phyloP scores from a whole-genome alignment of 257 asterid genomes.

The Fraxinus americana region DNA sequence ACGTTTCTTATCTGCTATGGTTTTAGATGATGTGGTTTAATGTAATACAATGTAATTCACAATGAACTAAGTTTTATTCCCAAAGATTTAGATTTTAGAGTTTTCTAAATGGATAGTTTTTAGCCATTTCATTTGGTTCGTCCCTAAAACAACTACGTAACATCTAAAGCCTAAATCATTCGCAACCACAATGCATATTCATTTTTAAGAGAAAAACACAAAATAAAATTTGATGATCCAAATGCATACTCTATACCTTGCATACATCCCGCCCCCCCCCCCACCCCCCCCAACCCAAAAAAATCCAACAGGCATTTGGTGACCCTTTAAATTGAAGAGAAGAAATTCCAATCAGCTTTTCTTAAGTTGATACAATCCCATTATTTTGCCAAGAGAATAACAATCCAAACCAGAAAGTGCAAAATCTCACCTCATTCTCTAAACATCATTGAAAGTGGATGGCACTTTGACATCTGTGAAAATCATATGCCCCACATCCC shows the following conservation, averaged over 20 bases:
- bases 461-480: conserved; percentile 26
- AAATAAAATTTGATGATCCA: not conserved
- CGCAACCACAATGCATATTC: too few relatives aligned
- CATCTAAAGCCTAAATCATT: too few relatives aligned
- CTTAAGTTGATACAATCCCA: not conserved
- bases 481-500: conserved; percentile 33
- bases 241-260: not conserved
- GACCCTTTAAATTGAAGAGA: not conserved
- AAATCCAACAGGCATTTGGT: not conserved
- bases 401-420: conserved; percentile 23
- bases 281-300: not conserved
- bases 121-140: not conserved
- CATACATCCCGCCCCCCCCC: not conserved
- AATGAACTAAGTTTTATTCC: not conserved
- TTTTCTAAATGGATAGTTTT: not conserved
- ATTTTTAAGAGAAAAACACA: too few relatives aligned
- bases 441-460: conserved; percentile 51
- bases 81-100: not conserved
- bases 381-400: conserved; percentile 25
- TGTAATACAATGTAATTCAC: not conserved
- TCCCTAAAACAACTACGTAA: not conserved
- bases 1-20: not conserved
- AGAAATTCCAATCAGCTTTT: not conserved
- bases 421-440: conserved; percentile 34
- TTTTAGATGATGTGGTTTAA: not conserved